A percentile compares a stretch with the other conserved stretches of the same genome.
Evolutionary conservation across 768 basidiomycete species (phyloP).

Genomic region (Naganishia friedmannii): DNA sequence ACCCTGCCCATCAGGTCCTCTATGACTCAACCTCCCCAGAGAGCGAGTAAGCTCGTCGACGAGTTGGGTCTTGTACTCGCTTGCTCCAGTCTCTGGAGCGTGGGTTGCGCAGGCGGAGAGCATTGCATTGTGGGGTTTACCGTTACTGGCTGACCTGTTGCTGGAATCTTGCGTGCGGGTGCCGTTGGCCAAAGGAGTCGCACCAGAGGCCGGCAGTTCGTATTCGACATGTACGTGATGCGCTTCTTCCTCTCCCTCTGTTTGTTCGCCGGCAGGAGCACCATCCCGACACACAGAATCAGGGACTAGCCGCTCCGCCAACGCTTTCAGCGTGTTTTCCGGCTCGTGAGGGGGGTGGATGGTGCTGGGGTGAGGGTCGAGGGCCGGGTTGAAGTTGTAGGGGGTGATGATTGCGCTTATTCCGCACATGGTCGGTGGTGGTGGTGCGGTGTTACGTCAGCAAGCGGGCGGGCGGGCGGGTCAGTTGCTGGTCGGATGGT

Average conservation of each 20-base stretch:
- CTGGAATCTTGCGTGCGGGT: too few relatives aligned
- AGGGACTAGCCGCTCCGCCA: background rate
- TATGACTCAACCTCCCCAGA: constrained; percentile 32
- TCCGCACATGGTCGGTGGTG: constrained; percentile 16
- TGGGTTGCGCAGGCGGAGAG: background rate
- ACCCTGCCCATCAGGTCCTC: constrained; percentile 39
- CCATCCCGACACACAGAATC: background rate
- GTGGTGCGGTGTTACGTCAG: background rate
- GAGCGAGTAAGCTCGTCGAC: constrained; percentile 7
- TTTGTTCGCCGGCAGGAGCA: too few relatives aligned
- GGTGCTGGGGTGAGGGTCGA: background rate
- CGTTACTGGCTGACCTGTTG: too few relatives aligned
- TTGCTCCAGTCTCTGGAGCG: background rate
- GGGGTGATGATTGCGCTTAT: constrained; percentile 26
- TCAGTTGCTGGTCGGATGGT: background rate
- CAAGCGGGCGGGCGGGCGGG: too few relatives aligned
- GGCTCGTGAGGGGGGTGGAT: background rate
- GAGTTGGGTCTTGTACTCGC: background rate
- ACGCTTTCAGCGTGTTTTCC: background rate
- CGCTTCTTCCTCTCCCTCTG: background rate
- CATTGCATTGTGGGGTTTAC: background rate
- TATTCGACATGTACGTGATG: constrained; percentile 2
- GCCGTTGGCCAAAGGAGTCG: too few relatives aligned
- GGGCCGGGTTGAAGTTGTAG: background rate
- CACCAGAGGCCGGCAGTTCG: too few relatives aligned